Evolutionary conservation across 2,329 filamentous ascomycete genomes (phyloP), one percentile per base, ranked within the genome.

Genomic region (Fusarium vanettenii): DNA sequence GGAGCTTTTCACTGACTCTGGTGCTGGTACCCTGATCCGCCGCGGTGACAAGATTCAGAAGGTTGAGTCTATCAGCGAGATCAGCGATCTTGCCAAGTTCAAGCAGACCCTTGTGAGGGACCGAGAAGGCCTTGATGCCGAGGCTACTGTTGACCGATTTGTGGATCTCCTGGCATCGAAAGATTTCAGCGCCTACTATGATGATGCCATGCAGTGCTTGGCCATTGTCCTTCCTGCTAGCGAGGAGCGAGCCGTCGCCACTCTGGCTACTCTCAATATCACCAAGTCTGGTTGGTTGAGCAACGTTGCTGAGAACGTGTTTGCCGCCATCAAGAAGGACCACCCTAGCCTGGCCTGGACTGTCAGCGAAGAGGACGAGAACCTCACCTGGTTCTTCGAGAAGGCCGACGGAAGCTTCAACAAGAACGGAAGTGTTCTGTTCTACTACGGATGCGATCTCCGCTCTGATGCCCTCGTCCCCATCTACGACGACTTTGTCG

Each of bases 301-400:
- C 69, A 98, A 98, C 81, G 92, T 98, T 37, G 94, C 95, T 33
- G 97, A 98, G 83, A 98, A 98, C 80, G 94, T 98, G 67, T 98
- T 98, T 83, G 91, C 93, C 74, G 93, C 94, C 72, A 94, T 98
- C 82, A 97, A 96, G 88, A 97, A 97, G 84, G 96, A 98, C 81
- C 93, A 95, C 83, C 92, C 95, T 65, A 95, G 93, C 85, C 89
- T 98, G 75, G 93, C 95, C 74, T 99, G 95, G 96, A 97, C 95
- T n/a, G 96, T 98, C 70, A 96, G 94, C 86, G 93, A 95, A 80
- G 93, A 97, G 77, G 95, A 98, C 79, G 96, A 98, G 89, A 98
- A 98, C 83, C 87, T 98, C 79, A 95, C 95, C 13, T 98, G 96
- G 97, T 98, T 98, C 88, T 97, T 97, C 77, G 95, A 98, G 84